Evolutionary conservation across 495 filamentous ascomycete species (phyloP), one percentile per base, ranked within the genome.

Genomic region (Penicillium diatomitis): DNA sequence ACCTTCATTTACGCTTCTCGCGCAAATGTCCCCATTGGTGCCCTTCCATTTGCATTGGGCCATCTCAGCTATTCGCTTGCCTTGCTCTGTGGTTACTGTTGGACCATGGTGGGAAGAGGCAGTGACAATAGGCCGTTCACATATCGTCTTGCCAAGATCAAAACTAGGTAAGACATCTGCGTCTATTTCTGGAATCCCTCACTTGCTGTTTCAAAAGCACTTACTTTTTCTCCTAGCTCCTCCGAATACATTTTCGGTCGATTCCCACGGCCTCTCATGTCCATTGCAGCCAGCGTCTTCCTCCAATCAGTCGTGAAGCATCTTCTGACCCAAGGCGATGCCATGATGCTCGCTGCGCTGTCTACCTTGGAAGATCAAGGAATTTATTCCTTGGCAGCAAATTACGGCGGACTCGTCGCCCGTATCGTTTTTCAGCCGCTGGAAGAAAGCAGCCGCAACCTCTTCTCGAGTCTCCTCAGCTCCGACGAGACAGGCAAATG

Each of bases 381-480:
- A n/a, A 82, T 88, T 11, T 99, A 97, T 65, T 86, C 89, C 0
- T 74, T 99, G 3, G 92, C 91, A 31, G 83, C 86, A 44, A 96
- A 96, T 60, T 99, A 99, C 70, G 92, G 94, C 37, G 85, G 88
- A 6, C 79, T 99, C 3, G 65, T 94, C 44, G 92, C 94, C 3
- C 84, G 92, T 8, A 79, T 96, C 48, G 67, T 99, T 47, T 92
- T 99, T 64, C 92, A 96, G 57, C 92, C 92, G 7, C 79, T 97
- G 55, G 92, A 99, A 60, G 94, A 97, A 64, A 88, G 83, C 54
- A 86, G 83, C 51, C 83, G 94, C 27, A 87, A 83, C 53, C 78
- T 95, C 50, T 96, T 97, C 61, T 86, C 85, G 33, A 83, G 83
- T 42, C 74, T 96, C 5, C 54, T 81, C 59, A 52, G 60, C 48